phyloP scores from a whole-genome alignment of 306 rosid species.

The Quercus bicolor region DNA sequence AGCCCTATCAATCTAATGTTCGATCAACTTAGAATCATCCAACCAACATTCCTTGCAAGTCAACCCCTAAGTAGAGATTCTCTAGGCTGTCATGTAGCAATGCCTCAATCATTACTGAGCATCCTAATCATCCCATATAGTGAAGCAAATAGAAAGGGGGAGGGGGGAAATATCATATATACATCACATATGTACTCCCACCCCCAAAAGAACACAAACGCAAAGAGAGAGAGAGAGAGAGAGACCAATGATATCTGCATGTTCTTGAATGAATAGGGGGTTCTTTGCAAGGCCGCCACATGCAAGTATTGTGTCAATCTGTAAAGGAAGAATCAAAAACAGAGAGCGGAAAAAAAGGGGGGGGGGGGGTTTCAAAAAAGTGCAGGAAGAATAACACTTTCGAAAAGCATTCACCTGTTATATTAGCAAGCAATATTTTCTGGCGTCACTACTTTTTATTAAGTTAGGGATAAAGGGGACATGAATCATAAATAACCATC shows the following conservation, averaged over 20 bases:
- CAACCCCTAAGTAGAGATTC: neutral
- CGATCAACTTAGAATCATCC: neutral
- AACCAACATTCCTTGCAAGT: neutral
- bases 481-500: neutral
- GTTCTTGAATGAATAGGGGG: slow-evolving; percentile 80
- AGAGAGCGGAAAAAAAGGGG: neutral
- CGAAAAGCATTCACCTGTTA: slow-evolving; percentile 7
- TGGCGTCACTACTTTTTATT: neutral
- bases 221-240: slow-evolving; percentile 8
- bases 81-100: neutral
- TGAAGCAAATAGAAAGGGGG: neutral
- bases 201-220: neutral
- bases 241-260: slow-evolving; percentile 82
- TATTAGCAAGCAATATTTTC: neutral
- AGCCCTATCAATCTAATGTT: neutral
- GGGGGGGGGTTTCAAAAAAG: slow-evolving; percentile 1
- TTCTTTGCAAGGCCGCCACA: slow-evolving; percentile 96
- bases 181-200: neutral
- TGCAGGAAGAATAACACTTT: slow-evolving; percentile 6
- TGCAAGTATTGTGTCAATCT: slow-evolving; percentile 89
- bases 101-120: neutral
- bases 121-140: neutral
- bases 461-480: neutral
- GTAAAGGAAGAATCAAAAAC: slow-evolving; percentile 16
- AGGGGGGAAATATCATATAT: too few species aligned